These are phyloP conservation scores for Picea engelmannii DNA, from an alignment of 83 land plant species.

Conservation along the genomic window DNA sequence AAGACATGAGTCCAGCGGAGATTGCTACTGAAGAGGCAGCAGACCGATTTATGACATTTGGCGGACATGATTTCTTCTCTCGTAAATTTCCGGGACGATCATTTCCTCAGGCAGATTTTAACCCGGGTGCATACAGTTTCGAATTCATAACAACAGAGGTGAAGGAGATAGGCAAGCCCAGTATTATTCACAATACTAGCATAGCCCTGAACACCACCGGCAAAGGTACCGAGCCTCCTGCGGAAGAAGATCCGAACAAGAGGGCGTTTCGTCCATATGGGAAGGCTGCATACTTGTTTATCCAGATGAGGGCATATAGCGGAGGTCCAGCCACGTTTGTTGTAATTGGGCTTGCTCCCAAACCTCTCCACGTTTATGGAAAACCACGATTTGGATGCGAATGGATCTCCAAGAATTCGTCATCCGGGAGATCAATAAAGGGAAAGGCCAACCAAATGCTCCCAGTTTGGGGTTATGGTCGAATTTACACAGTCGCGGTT, in stretches of 20 bases:
- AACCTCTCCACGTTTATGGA: slow-evolving; percentile 36
- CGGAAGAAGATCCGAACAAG: slow-evolving; percentile 1
- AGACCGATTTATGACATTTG: not conserved
- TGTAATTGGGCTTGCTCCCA: slow-evolving; percentile 65
- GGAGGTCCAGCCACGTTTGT: slow-evolving; percentile 70
- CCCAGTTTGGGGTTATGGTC: slow-evolving; percentile 60
- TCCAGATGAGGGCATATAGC: slow-evolving; percentile 74
- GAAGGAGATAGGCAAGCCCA: not conserved
- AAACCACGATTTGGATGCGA: slow-evolving; percentile 40
- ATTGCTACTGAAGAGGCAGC: too few relatives aligned
- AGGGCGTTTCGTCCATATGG: slow-evolving; percentile 55
- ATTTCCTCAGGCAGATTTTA: not conserved
- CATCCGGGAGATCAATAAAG: slow-evolving; percentile 6
- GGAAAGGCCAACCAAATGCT: slow-evolving; percentile 34
- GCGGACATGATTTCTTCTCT: not conserved
- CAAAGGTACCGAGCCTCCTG: not conserved
- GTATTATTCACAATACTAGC: not conserved
- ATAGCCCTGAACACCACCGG: not conserved
- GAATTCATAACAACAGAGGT: not conserved
- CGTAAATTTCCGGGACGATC: not conserved
- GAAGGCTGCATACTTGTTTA: slow-evolving; percentile 62
- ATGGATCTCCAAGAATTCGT: slow-evolving; percentile 32
- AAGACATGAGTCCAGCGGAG: too few relatives aligned
- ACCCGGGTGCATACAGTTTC: not conserved
- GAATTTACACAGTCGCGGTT: slow-evolving; percentile 58